Evolutionary conservation across 176 grass and related monocot species (phyloP).

Genomic region (Aegilops bicornis): DNA sequence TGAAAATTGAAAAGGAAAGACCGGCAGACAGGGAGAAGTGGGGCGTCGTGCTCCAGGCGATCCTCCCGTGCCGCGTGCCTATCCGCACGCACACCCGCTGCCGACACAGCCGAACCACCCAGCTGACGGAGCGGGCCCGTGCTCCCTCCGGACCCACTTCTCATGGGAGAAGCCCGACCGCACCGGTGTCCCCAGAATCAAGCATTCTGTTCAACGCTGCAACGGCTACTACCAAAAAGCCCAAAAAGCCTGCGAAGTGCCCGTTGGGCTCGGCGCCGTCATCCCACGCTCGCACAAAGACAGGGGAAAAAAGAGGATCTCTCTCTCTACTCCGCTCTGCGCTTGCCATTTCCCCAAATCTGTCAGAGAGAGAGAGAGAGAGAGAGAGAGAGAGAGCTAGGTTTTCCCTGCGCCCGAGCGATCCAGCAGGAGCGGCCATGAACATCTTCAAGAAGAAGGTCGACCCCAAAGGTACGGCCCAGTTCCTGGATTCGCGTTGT

Average conservation of each 20-base stretch:
- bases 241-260: slow-evolving; percentile 16
- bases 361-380: neutral
- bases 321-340: neutral
- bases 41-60: neutral
- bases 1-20: neutral
- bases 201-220: neutral
- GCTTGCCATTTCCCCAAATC: slow-evolving; percentile 16
- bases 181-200: neutral
- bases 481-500: slow-evolving; percentile 8
- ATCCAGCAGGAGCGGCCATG: slow-evolving; percentile 47
- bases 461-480: slow-evolving; percentile 75
- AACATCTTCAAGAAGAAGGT: slow-evolving; percentile 98
- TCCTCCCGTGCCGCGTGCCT: neutral
- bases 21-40: slow-evolving; percentile 14
- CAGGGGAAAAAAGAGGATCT: neutral
- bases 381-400: neutral
- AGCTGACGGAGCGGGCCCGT: neutral
- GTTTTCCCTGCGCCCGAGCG: neutral
- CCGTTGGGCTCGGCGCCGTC: slow-evolving; percentile 53
- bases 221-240: slow-evolving; percentile 28
- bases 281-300: neutral
- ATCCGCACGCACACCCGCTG: neutral
- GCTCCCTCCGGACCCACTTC: neutral
- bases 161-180: neutral
- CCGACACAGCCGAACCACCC: fast-evolving